phyloP scores from a whole-genome alignment of 2,329 filamentous ascomycete species.

The Sphaerulina vaccinii region DNA sequence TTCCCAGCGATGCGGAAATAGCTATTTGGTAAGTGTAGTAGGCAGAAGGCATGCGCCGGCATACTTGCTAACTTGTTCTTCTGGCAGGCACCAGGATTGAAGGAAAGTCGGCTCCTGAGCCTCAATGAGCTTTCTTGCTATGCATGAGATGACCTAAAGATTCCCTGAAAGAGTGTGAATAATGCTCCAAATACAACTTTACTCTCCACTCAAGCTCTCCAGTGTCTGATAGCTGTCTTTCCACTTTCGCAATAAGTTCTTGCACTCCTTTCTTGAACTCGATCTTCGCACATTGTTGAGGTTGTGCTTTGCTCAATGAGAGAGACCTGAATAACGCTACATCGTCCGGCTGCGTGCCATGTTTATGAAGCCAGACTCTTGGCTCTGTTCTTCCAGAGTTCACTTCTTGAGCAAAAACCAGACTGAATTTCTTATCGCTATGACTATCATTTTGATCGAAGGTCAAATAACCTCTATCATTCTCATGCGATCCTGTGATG shows the following conservation, averaged over 20 bases:
- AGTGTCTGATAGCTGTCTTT: conserved; percentile 6
- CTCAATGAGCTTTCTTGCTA: conserved; percentile 4
- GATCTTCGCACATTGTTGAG: conserved; percentile 10
- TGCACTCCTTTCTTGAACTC: conserved; percentile 23
- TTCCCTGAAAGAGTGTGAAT: conserved; percentile 17
- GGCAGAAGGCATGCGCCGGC: too few relatives aligned
- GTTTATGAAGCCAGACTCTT: conserved; percentile 16
- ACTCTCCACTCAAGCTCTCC: conserved; percentile 23
- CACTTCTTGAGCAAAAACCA: conserved; percentile 19
- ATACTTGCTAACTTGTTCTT: too few relatives aligned
- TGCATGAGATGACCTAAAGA: conserved; percentile 8
- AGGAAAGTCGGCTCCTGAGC: not conserved
- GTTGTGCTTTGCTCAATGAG: not conserved
- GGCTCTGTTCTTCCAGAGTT: conserved; percentile 19
- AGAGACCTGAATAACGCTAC: conserved; percentile 4
- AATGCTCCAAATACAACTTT: conserved; percentile 19
- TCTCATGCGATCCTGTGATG: conserved; percentile 20
- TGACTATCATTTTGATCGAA: conserved; percentile 20
- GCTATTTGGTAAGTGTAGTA: too few relatives aligned
- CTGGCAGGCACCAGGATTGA: too few relatives aligned
- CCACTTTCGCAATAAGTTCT: conserved; percentile 19
- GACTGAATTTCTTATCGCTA: conserved; percentile 22
- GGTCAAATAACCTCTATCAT: conserved; percentile 22
- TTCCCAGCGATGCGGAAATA: too few relatives aligned
- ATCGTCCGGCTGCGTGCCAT: conserved; percentile 4